Percentiles rank a stretch among this genome's conserved stretches.
Conservation (phyloP, 2,329 filamentous ascomycete species). For the Moelleriella libera region DNA sequence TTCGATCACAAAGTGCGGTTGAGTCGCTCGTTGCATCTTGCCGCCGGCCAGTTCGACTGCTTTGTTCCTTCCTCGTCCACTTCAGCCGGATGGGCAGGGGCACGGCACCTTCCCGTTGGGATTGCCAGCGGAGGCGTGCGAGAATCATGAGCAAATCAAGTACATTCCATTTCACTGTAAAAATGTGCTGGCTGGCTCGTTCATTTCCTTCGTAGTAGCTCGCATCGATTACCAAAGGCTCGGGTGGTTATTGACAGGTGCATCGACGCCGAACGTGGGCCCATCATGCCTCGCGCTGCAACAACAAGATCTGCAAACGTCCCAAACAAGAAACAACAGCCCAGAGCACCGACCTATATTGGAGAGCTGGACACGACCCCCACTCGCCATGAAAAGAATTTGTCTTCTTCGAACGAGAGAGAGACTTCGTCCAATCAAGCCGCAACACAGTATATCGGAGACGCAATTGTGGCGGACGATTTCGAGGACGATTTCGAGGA, state of each 20-base stretch:
- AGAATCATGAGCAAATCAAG: too few species aligned
- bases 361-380: slow-evolving; percentile 19
- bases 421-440: not conserved
- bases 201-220: too few species aligned
- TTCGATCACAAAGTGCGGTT: too few species aligned
- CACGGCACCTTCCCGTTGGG: too few species aligned
- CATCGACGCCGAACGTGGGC: not conserved
- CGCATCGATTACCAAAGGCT: too few species aligned
- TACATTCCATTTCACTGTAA: too few species aligned
- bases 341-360: slow-evolving; percentile 9
- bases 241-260: too few species aligned
- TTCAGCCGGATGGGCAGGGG: too few species aligned
- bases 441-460: not conserved
- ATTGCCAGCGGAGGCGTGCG: too few species aligned
- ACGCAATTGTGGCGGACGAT: slow-evolving; percentile 2
- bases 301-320: not conserved
- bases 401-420: not conserved
- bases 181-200: too few species aligned
- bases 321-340: slow-evolving; percentile 3
- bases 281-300: not conserved
- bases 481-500: slow-evolving; percentile 13
- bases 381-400: slow-evolving; percentile 11
- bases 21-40: too few species aligned
- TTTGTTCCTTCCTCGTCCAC: not conserved
- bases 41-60: too few species aligned